Base-by-base conservation (phyloP, 495 filamentous ascomycete genomes). In the Chaetomium tenue region DNA sequence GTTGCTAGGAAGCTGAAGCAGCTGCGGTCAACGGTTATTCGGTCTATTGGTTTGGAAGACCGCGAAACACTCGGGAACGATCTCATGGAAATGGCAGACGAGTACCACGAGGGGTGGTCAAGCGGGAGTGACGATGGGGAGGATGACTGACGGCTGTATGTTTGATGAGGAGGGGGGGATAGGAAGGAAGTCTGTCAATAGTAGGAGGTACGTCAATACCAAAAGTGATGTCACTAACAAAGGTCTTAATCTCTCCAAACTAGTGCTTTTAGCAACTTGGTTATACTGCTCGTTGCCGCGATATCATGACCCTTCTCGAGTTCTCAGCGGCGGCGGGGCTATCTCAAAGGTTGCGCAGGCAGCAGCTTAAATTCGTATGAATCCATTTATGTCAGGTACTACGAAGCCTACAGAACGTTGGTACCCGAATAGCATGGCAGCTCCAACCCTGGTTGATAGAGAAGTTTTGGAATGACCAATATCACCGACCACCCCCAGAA, bases 91-190 rank as follows among this genome's bases (percentile, higher is more conserved):
- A 88, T 97, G 63, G 86, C 88, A 13, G 93, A 96, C 71, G 88
- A 87, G 63, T 98, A 96, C 71, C 87, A 91, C 70, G 90, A 93
- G 57, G 93, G 92, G 1, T 98, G 92, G 91, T 84, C 87, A 44
- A 93, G 90, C 75, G 92, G 87, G 60, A 89, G 86, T 54, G 92
- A 96, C 54, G 87, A 87, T 13, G 91, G 89, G 44, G 89, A 92
- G 66, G 92, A 93, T 65, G 88, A 82, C 16, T 76, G 57, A 52
- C 30, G 5, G 12, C 13, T 5, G 1, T 20, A 33, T 25, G 48
- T 12, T 26, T 22, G n/a, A 11, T 12, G 9, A 37, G 33, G 33
- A 1, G 42, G 5, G 42, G 11, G 4, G n/a, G n/a, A n/a, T n/a
- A 46, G 15, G 16, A 4, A 44, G 13, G 40, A 18, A 44, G 33